phyloP scores from a whole-genome alignment of 2,329 filamentous ascomycete genomes.

The Beauveria rudraprayagi region DNA sequence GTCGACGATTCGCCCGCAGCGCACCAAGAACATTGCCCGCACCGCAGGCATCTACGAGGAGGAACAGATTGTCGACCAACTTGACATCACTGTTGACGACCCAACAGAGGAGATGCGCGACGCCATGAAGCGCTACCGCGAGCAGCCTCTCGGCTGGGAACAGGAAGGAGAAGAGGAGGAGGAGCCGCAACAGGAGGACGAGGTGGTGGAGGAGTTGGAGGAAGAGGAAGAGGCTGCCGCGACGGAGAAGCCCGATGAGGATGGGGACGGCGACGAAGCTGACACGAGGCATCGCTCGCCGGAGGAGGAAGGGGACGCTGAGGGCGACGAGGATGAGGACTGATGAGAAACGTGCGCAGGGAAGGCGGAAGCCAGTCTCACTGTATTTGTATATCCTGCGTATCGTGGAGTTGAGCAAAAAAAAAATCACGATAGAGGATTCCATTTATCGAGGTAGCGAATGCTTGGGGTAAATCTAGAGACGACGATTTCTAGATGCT shows the following conservation, averaged over 20 bases:
- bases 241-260: constrained; percentile 1
- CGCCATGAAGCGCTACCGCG: constrained; percentile 45
- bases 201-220: constrained; percentile 19
- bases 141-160: constrained; percentile 42
- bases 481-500: background rate
- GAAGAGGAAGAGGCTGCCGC: constrained; percentile 22
- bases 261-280: constrained; percentile 19
- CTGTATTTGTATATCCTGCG: constrained; percentile 1
- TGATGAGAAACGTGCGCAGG: background rate
- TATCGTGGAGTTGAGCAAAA: background rate
- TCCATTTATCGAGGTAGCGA: background rate
- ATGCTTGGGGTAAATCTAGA: background rate
- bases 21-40: constrained; percentile 54
- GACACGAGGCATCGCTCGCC: constrained; percentile 20
- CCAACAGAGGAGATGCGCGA: constrained; percentile 44
- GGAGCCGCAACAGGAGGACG: constrained; percentile 27
- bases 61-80: constrained; percentile 45
- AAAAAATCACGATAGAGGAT: background rate
- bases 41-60: constrained; percentile 40
- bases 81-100: constrained; percentile 47
- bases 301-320: constrained; percentile 33
- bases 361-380: background rate
- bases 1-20: constrained; percentile 52
- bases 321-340: constrained; percentile 32
- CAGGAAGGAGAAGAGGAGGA: constrained; percentile 30